phyloP scores from a whole-genome alignment of 768 basidiomycete species.

The Lactifluus subvellereus region DNA sequence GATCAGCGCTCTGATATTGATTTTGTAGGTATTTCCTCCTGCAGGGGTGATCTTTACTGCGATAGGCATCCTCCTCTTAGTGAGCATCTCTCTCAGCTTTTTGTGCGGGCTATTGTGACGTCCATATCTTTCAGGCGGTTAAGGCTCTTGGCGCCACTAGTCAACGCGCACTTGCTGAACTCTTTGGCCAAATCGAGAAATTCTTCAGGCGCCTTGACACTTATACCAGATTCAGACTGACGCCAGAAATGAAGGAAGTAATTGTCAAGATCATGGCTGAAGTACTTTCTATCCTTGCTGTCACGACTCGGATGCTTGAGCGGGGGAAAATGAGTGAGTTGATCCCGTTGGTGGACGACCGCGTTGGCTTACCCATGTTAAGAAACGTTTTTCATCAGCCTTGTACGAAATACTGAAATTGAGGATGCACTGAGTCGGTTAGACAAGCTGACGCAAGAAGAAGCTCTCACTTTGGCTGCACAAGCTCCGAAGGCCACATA shows the following conservation, averaged over 20 bases:
- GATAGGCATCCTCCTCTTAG: background rate
- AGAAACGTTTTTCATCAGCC: conserved; percentile 1
- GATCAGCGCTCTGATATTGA: too few relatives aligned
- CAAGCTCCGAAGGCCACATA: background rate
- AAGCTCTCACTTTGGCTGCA: background rate
- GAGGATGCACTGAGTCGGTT: background rate
- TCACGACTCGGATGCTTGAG: background rate
- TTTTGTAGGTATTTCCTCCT: background rate
- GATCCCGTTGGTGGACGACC: too few relatives aligned
- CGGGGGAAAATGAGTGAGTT: background rate
- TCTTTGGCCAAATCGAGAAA: background rate
- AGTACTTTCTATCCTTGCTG: background rate
- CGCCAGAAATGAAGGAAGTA: background rate
- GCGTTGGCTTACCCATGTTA: background rate
- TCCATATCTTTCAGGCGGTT: background rate
- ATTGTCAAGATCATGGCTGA: conserved; percentile 1
- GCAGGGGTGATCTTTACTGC: background rate
- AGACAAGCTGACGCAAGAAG: background rate
- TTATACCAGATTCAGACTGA: background rate
- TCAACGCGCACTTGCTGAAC: background rate
- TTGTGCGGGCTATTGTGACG: too few relatives aligned
- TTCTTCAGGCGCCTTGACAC: background rate
- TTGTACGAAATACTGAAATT: background rate
- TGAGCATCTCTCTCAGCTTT: too few relatives aligned
- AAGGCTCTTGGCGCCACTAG: background rate